phyloP scores from a whole-genome alignment of 2,329 filamentous ascomycete genomes.

The Lachnellula suecica region DNA sequence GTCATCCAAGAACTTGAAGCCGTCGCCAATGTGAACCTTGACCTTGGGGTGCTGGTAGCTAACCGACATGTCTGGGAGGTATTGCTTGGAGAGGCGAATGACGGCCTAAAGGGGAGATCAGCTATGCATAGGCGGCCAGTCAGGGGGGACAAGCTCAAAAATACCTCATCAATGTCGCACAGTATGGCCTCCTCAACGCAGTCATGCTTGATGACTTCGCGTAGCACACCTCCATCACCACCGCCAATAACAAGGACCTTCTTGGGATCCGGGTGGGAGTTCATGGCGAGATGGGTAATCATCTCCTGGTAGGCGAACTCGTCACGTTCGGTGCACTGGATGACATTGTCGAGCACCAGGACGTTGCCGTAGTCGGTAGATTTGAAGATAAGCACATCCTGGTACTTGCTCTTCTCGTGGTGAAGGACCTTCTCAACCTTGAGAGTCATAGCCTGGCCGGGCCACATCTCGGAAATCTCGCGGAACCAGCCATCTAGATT shows the following conservation, averaged over 20 bases:
- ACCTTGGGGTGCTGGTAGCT: slow-evolving; percentile 94
- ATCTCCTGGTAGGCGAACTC: slow-evolving; percentile 99
- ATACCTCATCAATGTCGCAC: slow-evolving; percentile 95
- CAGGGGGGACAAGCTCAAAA: slow-evolving; percentile 10
- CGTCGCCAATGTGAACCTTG: slow-evolving; percentile 90
- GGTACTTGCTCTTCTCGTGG: slow-evolving; percentile 99
- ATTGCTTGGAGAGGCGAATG: slow-evolving; percentile 97
- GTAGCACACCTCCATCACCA: slow-evolving; percentile 94
- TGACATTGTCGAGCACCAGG: slow-evolving; percentile 96
- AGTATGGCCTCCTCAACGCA: slow-evolving; percentile 93
- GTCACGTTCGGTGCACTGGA: slow-evolving; percentile 97
- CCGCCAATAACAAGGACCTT: slow-evolving; percentile 98
- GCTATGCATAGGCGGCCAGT: slow-evolving; percentile 9
- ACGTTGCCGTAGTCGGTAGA: slow-evolving; percentile 96
- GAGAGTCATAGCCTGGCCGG: slow-evolving; percentile 96
- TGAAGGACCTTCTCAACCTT: slow-evolving; percentile 97
- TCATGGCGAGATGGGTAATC: slow-evolving; percentile 98
- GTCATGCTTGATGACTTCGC: slow-evolving; percentile 99
- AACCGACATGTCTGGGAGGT: slow-evolving; percentile 89
- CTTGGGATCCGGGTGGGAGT: slow-evolving; percentile 97
- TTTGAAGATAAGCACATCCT: slow-evolving; percentile 98
- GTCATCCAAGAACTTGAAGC: slow-evolving; percentile 97
- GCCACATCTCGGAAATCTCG: slow-evolving; percentile 99
- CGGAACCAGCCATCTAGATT: slow-evolving; percentile 97
- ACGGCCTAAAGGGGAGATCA: slow-evolving; percentile 62